A percentile compares a stretch with the other conserved stretches of the same genome.
These are phyloP conservation scores for Entonaema liquescens DNA, from an alignment of 495 filamentous ascomycete species.

Conservation along the genomic window DNA sequence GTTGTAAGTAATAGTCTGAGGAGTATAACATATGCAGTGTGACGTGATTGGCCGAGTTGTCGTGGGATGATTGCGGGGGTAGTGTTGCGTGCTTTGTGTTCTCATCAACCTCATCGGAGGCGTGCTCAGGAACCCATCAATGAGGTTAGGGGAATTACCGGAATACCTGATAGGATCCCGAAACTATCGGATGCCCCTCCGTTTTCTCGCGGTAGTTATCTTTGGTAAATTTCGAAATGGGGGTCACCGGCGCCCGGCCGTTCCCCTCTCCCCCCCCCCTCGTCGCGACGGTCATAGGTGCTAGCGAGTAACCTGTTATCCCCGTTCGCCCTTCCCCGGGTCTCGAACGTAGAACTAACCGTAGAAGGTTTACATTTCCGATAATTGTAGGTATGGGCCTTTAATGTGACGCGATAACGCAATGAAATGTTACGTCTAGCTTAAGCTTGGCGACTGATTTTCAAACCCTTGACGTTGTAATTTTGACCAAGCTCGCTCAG, in stretches of 20 bases:
- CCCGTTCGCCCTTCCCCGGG: not conserved
- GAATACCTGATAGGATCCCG: conserved; percentile 6
- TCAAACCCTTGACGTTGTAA: not conserved
- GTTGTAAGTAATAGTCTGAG: not conserved
- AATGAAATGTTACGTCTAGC: not conserved
- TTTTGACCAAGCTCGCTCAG: not conserved
- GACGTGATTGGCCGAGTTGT: conserved; percentile 17
- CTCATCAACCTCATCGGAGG: conserved; percentile 32
- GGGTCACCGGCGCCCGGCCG: not conserved
- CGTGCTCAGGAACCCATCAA: conserved; percentile 24
- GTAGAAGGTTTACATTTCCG: not conserved
- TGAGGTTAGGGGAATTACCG: not conserved
- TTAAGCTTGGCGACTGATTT: not conserved
- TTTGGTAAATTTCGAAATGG: not conserved
- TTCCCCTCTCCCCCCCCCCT: not conserved
- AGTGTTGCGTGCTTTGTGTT: conserved; percentile 40
- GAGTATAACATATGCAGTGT: not conserved
- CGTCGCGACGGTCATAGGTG: not conserved
- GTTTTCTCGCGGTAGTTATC: not conserved
- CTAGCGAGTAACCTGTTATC: not conserved
- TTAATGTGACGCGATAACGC: not conserved
- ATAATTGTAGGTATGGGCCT: not conserved
- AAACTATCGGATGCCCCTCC: conserved; percentile 12
- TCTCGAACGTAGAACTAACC: not conserved
- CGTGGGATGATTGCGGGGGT: conserved; percentile 16